phyloP scores from a whole-genome alignment of 148 eudicot genomes.

The Nepenthes mirabilis region DNA sequence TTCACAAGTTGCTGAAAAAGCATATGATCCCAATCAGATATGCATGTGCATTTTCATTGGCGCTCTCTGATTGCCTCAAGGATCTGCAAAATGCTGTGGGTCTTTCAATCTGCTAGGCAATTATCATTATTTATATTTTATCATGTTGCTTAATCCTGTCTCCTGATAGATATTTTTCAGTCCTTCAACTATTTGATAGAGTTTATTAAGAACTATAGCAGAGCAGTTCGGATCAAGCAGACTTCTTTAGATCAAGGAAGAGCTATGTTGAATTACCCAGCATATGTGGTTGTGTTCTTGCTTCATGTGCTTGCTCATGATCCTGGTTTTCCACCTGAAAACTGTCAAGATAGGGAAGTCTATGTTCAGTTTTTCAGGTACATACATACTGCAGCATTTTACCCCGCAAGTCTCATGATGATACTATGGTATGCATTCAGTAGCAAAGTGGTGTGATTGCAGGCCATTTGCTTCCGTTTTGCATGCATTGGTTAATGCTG shows the following conservation, averaged over 20 bases:
- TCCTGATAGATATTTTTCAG: conserved; percentile 30
- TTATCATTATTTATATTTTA: neutral
- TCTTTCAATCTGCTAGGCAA: conserved; percentile 1
- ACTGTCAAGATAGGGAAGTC: conserved; percentile 39
- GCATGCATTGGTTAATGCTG: conserved; percentile 39
- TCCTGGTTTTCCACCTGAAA: conserved; percentile 38
- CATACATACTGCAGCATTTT: conserved; percentile 6
- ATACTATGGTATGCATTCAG: conserved; percentile 2
- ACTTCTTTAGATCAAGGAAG: conserved; percentile 20
- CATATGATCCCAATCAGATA: conserved; percentile 50
- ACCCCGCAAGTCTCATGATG: neutral
- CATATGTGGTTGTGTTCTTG: conserved; percentile 64
- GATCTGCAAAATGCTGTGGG: conserved; percentile 55
- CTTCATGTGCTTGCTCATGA: conserved; percentile 90
- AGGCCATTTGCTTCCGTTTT: conserved; percentile 58
- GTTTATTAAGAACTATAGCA: conserved; percentile 36
- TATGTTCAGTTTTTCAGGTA: conserved; percentile 58
- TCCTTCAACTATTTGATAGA: conserved; percentile 52
- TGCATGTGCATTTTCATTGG: conserved; percentile 78
- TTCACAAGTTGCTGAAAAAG: conserved; percentile 52
- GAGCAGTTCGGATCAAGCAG: conserved; percentile 20
- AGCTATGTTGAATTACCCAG: conserved; percentile 41
- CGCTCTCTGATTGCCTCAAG: conserved; percentile 41
- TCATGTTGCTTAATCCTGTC: neutral
- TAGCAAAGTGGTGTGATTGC: conserved; percentile 17